These are phyloP conservation scores for Hymenotorrendiella dingleyae DNA, from an alignment of 2,329 filamentous ascomycete genomes.

Conservation along the genomic window DNA sequence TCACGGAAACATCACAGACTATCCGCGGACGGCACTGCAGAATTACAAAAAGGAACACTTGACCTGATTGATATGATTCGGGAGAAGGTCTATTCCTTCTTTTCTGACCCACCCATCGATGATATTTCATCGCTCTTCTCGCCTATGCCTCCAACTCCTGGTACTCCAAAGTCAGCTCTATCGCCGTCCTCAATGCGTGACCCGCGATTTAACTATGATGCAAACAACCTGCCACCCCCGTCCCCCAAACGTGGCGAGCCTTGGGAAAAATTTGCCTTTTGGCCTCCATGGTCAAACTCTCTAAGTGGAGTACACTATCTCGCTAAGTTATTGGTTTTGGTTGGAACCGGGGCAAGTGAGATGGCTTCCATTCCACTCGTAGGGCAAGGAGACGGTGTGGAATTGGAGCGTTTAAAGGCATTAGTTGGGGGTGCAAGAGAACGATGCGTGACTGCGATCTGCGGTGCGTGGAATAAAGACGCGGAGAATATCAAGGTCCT, in stretches of 20 bases:
- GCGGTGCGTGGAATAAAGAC: conserved; percentile 87
- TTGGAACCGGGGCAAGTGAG: conserved; percentile 83
- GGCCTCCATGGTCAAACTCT: conserved; percentile 89
- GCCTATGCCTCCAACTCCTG: conserved; percentile 65
- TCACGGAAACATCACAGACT: conserved; percentile 77
- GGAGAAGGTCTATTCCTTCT: conserved; percentile 74
- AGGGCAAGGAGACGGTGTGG: conserved; percentile 45
- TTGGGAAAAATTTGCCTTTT: conserved; percentile 94
- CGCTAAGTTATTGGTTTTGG: conserved; percentile 70
- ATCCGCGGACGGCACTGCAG: conserved; percentile 60
- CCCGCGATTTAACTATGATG: conserved; percentile 74
- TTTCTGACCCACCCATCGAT: conserved; percentile 81
- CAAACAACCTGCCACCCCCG: conserved; percentile 67
- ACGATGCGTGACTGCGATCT: conserved; percentile 77
- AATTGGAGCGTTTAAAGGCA: conserved; percentile 65
- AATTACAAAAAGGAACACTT: conserved; percentile 70
- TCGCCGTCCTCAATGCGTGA: conserved; percentile 57
- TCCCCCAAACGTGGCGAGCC: conserved; percentile 74
- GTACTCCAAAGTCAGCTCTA: conserved; percentile 47
- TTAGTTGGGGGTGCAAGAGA: conserved; percentile 78
- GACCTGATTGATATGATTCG: conserved; percentile 82
- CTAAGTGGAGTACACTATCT: conserved; percentile 89
- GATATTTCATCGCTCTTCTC: conserved; percentile 86
- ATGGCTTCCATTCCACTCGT: conserved; percentile 71
- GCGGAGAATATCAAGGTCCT: conserved; percentile 87